phyloP scores from a whole-genome alignment of 2,329 filamentous ascomycete genomes.

The Parafenestella ontariensis region DNA sequence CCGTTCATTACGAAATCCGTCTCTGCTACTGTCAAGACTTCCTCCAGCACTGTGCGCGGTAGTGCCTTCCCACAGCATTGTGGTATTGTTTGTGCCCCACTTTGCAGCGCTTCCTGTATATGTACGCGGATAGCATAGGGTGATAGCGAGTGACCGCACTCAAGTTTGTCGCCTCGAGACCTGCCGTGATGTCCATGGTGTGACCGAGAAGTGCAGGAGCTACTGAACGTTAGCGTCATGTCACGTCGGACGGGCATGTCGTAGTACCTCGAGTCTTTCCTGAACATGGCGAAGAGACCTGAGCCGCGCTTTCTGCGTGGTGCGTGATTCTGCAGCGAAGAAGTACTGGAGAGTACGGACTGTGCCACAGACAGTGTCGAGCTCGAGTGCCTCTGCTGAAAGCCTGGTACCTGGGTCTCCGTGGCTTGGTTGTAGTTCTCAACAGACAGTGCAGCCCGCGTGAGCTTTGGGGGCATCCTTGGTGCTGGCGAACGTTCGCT shows the following conservation, averaged over 20 bases:
- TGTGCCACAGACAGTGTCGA: constrained; percentile 29
- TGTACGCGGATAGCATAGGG: constrained; percentile 35
- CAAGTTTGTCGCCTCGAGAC: constrained; percentile 32
- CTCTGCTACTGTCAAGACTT: constrained; percentile 49
- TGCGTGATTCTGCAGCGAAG: constrained; percentile 22
- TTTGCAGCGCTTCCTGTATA: constrained; percentile 45
- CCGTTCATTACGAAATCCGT: constrained; percentile 35
- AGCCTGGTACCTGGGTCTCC: constrained; percentile 20
- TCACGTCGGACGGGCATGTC: not conserved
- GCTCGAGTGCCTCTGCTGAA: constrained; percentile 30
- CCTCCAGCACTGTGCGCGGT: constrained; percentile 49
- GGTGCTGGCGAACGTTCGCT: constrained; percentile 26
- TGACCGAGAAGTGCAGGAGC: constrained; percentile 34
- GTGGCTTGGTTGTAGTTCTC: constrained; percentile 26
- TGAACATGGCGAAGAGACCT: constrained; percentile 43
- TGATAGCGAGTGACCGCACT: constrained; percentile 42
- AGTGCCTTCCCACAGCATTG: constrained; percentile 52
- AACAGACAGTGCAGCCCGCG: constrained; percentile 24
- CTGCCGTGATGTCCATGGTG: constrained; percentile 34
- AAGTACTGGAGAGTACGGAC: constrained; percentile 31
- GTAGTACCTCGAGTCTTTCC: constrained; percentile 38
- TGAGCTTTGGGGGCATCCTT: constrained; percentile 21
- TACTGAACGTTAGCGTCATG: constrained; percentile 25
- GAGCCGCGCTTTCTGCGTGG: constrained; percentile 39
- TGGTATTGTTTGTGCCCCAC: constrained; percentile 41